phyloP scores from a whole-genome alignment of 345 rosid genomes.

The Gossypium stocksii region DNA sequence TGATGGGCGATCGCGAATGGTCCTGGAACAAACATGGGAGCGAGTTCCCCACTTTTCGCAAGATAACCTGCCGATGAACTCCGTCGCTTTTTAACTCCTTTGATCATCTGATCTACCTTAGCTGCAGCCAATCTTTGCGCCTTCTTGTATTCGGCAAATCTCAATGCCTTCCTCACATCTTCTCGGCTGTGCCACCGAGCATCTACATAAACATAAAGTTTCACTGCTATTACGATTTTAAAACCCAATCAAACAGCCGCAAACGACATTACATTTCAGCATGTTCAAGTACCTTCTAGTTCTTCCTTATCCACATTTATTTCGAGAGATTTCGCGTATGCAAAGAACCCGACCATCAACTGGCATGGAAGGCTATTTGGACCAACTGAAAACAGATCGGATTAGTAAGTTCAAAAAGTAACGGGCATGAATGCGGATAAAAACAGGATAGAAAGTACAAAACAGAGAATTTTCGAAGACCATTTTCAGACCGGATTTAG shows the following conservation, averaged over 20 bases:
- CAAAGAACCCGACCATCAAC: constrained; percentile 89
- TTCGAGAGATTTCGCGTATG: constrained; percentile 75
- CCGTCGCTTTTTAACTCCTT: constrained; percentile 71
- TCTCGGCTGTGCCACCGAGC: constrained; percentile 88
- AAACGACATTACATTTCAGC: background rate
- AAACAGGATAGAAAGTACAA: constrained; percentile 5
- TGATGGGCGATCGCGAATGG: constrained; percentile 93
- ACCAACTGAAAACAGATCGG: constrained; percentile 49
- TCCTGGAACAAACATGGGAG: constrained; percentile 85
- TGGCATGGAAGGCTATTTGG: constrained; percentile 86
- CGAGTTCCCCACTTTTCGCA: constrained; percentile 78
- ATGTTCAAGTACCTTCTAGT: constrained; percentile 63
- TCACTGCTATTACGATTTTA: background rate
- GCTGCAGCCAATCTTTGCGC: constrained; percentile 81
- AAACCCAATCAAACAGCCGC: background rate
- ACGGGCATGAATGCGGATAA: background rate
- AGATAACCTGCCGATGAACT: constrained; percentile 60
- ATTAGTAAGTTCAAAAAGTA: background rate
- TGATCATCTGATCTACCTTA: constrained; percentile 77
- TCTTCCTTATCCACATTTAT: constrained; percentile 82
- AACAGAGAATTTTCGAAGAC: background rate
- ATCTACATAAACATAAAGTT: constrained; percentile 36
- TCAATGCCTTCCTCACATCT: constrained; percentile 64
- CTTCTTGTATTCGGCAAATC: constrained; percentile 68
- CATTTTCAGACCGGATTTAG: background rate